A percentile compares a stretch with the other conserved stretches of the same genome.
phyloP scores from a whole-genome alignment of 306 rosid genomes.

The Inga oerstediana region DNA sequence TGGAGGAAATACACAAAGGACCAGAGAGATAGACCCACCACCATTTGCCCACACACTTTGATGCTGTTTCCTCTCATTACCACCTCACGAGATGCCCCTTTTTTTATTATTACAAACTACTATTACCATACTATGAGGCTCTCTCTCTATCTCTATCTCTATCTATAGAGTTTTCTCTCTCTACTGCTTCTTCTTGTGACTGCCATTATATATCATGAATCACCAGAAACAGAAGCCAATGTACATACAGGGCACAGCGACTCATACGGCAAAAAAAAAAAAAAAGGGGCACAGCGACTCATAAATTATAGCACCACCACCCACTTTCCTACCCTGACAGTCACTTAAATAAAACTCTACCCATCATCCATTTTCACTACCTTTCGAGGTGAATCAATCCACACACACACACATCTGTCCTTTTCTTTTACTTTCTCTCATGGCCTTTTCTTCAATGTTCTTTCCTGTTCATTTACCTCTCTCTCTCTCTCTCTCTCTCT shows the following conservation, averaged over 20 bases:
- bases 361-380: neutral
- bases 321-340: conserved; percentile 44
- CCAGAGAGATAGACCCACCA: conserved; percentile 33
- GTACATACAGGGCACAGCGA: conserved; percentile 39
- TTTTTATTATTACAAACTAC: neutral
- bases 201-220: conserved; percentile 42
- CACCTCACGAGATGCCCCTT: conserved; percentile 11
- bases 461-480: neutral
- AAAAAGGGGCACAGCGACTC: conserved; percentile 31
- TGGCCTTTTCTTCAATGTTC: neutral
- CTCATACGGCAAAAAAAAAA: conserved; percentile 20
- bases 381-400: conserved; percentile 27
- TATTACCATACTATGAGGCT: neutral
- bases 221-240: conserved; percentile 41
- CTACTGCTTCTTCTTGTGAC: conserved; percentile 54
- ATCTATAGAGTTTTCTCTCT: neutral
- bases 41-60: conserved; percentile 33
- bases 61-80: conserved; percentile 43
- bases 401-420: neutral
- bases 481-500: neutral
- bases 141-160: neutral
- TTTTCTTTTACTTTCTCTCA: neutral
- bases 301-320: conserved; percentile 51
- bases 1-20: conserved; percentile 36
- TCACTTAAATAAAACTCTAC: conserved; percentile 43